Percentiles rank a stretch among this genome's conserved stretches.
Conservation (phyloP, 352 stramenopile species). For the Pythium aristosporum region DNA sequence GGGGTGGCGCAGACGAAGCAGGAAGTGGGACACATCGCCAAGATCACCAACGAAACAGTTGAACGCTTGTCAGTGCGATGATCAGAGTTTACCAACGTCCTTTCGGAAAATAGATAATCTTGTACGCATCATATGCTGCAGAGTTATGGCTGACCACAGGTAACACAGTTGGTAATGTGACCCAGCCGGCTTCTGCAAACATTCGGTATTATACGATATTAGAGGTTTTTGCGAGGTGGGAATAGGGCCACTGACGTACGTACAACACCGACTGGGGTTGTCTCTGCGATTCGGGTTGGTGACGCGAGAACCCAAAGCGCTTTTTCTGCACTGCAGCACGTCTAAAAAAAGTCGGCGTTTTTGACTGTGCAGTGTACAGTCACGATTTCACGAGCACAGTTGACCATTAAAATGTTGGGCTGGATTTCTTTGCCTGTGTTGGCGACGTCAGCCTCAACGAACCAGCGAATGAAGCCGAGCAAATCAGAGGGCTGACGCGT, state of each 20-base stretch:
- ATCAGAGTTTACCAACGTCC: background rate
- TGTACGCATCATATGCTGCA: slow-evolving; percentile 1
- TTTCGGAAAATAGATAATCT: background rate
- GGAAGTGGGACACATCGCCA: background rate
- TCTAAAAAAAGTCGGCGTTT: background rate
- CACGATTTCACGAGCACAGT: background rate
- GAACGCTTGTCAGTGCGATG: background rate
- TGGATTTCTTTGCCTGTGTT: background rate
- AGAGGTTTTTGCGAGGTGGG: slow-evolving; percentile 5
- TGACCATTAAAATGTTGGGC: background rate
- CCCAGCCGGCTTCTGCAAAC: background rate
- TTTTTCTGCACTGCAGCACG: background rate
- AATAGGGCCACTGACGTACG: slow-evolving; percentile 9
- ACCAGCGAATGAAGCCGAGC: background rate
- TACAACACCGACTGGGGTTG: slow-evolving; percentile 7
- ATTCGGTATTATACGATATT: slow-evolving; percentile 6
- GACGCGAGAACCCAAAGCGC: slow-evolving; percentile 9
- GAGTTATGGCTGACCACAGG: background rate
- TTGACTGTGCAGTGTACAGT: background rate
- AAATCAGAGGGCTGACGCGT: background rate
- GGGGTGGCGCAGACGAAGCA: background rate
- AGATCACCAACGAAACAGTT: slow-evolving; percentile 4
- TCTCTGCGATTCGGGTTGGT: slow-evolving; percentile 9
- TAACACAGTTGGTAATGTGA: background rate
- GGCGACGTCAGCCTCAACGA: background rate